phyloP scores from a whole-genome alignment of 2,329 filamentous ascomycete genomes.

The Xenoacremonium recifei region DNA sequence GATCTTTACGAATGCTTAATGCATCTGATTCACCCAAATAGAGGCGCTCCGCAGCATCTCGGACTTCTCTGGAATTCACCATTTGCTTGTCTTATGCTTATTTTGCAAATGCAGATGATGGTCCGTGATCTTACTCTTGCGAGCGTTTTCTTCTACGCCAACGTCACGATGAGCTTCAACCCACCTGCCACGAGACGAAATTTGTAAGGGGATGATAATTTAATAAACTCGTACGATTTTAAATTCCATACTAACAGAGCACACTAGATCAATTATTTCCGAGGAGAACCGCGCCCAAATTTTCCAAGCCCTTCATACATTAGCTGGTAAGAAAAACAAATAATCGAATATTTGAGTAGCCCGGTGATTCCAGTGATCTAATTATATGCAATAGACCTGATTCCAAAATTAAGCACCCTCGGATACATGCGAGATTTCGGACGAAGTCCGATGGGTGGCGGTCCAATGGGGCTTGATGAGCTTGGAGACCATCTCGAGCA shows the following conservation, averaged over 20 bases:
- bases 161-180: constrained; percentile 1
- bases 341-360: no score
- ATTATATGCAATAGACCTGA: constrained; percentile 1
- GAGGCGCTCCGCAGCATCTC: constrained; percentile 4
- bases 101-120: constrained; percentile 14
- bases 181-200: constrained; percentile 6
- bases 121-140: constrained; percentile 11
- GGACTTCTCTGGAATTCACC: constrained; percentile 11
- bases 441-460: no score
- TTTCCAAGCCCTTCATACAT: constrained; percentile 8
- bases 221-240: neutral
- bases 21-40: constrained; percentile 8
- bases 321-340: constrained; percentile 2
- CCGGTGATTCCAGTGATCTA: no score
- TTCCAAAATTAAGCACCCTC: constrained; percentile 8
- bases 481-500: neutral
- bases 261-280: constrained; percentile 5
- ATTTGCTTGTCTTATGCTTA: constrained; percentile 9
- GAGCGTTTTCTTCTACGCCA: constrained; percentile 8
- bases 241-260: neutral
- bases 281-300: constrained; percentile 10
- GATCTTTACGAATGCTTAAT: constrained; percentile 10
- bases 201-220: neutral
- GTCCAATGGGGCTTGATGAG: constrained; percentile 2
- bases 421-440: no score